These are phyloP conservation scores for Podochytrium sp. DNA, from an alignment of 192 early-diverging fungal genomes.

Conservation along the genomic window DNA sequence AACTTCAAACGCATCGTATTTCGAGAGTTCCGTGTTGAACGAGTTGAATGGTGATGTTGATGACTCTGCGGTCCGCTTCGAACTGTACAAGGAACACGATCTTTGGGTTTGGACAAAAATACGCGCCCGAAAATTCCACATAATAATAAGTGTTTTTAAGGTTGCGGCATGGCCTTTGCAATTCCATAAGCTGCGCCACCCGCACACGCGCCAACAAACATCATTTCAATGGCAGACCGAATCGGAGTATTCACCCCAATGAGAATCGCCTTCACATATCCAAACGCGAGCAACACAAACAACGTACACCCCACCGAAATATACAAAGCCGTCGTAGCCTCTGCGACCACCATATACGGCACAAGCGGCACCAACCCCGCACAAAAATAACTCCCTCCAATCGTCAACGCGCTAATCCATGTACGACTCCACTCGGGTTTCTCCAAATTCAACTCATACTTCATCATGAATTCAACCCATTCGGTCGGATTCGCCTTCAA, in stretches of 20 bases:
- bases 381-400: constrained; percentile 60
- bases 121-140: no score
- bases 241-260: constrained; percentile 35
- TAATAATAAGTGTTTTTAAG: no score
- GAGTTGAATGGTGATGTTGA: constrained; percentile 99
- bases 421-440: constrained; percentile 58
- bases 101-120: no score
- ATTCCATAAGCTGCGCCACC: constrained; percentile 36
- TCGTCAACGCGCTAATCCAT: constrained; percentile 63
- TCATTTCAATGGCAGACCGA: constrained; percentile 28
- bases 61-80: constrained; percentile 95
- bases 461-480: constrained; percentile 79
- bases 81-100: constrained; percentile 66
- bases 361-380: constrained; percentile 67
- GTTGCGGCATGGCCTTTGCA: constrained; percentile 34
- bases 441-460: constrained; percentile 68
- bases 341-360: constrained; percentile 58
- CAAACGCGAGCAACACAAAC: constrained; percentile 61
- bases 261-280: constrained; percentile 56
- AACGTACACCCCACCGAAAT: constrained; percentile 57
- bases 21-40: constrained; percentile 94
- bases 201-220: constrained; percentile 30
- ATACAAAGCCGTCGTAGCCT: constrained; percentile 46
- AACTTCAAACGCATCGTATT: constrained; percentile 94
- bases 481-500: constrained; percentile 55